Conservation (phyloP, 2,329 filamentous ascomycete species). For the Fusarium abutilonis region DNA sequence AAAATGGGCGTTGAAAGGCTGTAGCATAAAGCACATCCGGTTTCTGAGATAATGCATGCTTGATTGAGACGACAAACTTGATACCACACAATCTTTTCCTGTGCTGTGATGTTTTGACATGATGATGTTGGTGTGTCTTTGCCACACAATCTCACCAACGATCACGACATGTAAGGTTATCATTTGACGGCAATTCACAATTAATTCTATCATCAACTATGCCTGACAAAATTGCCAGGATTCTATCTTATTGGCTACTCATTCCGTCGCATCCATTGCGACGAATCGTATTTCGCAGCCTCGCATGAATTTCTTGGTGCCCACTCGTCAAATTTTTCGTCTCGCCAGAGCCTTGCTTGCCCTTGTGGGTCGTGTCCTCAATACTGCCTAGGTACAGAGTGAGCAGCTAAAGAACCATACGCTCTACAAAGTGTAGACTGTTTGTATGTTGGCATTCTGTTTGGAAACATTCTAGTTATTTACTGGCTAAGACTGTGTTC, state of each 20-base stretch:
- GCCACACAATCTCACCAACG: not conserved
- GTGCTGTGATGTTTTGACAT: not conserved
- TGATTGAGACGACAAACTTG: conserved; percentile 48
- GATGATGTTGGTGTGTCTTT: not conserved
- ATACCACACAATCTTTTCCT: conserved; percentile 12
- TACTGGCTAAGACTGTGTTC: no score
- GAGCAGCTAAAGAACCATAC: not conserved
- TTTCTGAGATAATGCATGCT: conserved; percentile 54
- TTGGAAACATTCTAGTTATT: not conserved
- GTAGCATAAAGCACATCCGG: conserved; percentile 56
- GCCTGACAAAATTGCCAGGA: not conserved
- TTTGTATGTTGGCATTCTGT: not conserved
- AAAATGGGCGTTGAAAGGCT: conserved; percentile 54
- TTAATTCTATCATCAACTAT: not conserved
- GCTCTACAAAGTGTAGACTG: not conserved
- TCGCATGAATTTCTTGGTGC: conserved; percentile 39
- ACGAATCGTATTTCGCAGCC: conserved; percentile 34
- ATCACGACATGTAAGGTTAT: no score
- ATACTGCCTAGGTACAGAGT: not conserved
- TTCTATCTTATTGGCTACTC: no score
- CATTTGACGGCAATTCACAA: not conserved
- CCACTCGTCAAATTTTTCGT: conserved; percentile 26
- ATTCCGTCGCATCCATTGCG: not conserved
- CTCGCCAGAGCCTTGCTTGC: conserved; percentile 43
- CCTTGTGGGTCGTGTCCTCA: conserved; percentile 32